phyloP scores from a whole-genome alignment of 495 filamentous ascomycete genomes.

The Penicillium daleae region DNA sequence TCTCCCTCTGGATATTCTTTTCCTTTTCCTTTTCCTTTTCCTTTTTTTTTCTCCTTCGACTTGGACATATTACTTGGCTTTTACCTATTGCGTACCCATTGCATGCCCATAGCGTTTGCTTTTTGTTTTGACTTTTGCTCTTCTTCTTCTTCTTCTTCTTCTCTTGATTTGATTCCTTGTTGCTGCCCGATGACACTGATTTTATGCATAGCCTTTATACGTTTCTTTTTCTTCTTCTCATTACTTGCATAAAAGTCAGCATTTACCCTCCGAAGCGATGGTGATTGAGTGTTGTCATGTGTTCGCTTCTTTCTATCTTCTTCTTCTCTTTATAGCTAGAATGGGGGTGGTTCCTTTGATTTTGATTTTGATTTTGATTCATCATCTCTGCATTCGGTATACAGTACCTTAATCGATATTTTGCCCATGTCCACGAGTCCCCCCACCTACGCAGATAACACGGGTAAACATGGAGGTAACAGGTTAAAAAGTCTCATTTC shows the following conservation, averaged over 20 bases:
- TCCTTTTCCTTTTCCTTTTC: not conserved
- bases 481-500: not conserved
- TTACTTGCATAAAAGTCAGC: slow-evolving; percentile 12
- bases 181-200: not conserved
- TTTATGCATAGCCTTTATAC: slow-evolving; percentile 7
- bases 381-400: not conserved
- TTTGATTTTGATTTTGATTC: not conserved
- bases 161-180: not conserved
- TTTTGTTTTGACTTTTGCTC: slow-evolving; percentile 5
- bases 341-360: slow-evolving; percentile 6
- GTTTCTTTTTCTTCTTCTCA: slow-evolving; percentile 3
- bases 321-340: not conserved
- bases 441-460: not conserved
- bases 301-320: not conserved
- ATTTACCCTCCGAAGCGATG: slow-evolving; percentile 1
- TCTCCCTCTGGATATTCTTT: not conserved
- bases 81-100: not conserved
- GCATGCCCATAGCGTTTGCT: slow-evolving; percentile 7
- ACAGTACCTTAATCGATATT: slow-evolving; percentile 9
- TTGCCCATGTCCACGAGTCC: not conserved
- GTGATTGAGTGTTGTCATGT: not conserved
- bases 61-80: slow-evolving; percentile 2
- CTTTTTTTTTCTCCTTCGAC: not conserved
- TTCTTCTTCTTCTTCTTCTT: slow-evolving; percentile 8
- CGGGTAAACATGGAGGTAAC: not conserved